Base-by-base conservation (phyloP, 2,329 filamentous ascomycete genomes). In the Pseudopithomyces chartarum region DNA sequence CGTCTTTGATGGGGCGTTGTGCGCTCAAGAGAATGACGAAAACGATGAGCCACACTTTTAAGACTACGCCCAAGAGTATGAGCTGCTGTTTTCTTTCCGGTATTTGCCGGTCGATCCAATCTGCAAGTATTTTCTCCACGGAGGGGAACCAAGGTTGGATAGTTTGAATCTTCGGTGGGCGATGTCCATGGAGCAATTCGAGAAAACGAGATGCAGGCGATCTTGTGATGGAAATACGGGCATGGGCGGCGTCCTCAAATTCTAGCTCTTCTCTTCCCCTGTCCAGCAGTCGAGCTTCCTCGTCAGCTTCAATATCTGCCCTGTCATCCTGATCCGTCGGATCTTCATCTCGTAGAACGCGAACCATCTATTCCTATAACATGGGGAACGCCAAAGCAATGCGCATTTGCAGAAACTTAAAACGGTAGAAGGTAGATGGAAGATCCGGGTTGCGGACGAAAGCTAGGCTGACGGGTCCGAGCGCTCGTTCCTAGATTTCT, bases 11-110 rank as follows among this genome's bases (percentile, higher is more conserved):
- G 40, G 80, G 79, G 8, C 84, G 80, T 51, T 88, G 87, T 52
- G 82, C 79, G 60, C 85, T 83, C 72, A 90, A 83, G 36, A 92
- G 82, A 29, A 90, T 70, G 34, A 83, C 80, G 69, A 93, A 93
- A 0, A 84, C 79, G 32, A 89, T 68, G 12, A 90, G 73, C 90
- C 90, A 94, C 33, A 85, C 66, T 13, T 83, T 79, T 29, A 89
- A 81, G 55, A 85, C 86, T 13, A 78, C 70, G 23, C 84, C 74
- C 29, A 90, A 78, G 3, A 89, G 77, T 65, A 79, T 78, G 12
- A 82, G 70, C 29, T 86, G 83, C 53, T 88, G 84, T 55, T 75
- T 81, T 54, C 74, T 76, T 46, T 80, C 81, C 0, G 87, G 86
- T 1, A 90, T 70, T 58, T 84, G 80, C 50, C 78, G 80, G 58